These are phyloP conservation scores for Pseudoscleropodium purum DNA, from an alignment of 225 moss, liverwort and hornwort genomes.

Conservation along the genomic window DNA sequence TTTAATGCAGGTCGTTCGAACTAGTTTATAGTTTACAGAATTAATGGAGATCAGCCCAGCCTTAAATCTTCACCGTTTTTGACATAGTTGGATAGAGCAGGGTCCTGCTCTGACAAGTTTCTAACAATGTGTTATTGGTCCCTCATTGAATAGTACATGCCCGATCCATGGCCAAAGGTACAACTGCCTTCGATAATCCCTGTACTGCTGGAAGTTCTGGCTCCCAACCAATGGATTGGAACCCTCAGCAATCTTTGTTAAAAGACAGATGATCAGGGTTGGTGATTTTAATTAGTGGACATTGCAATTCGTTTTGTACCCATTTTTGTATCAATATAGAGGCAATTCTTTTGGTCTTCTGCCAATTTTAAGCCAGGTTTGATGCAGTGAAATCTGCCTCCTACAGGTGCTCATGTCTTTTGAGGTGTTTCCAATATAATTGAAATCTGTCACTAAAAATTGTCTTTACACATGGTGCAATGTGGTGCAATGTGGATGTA, in stretches of 20 bases:
- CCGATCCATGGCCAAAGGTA: slow-evolving; percentile 4
- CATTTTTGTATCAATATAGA: background rate
- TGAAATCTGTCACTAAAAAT: background rate
- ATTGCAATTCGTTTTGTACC: background rate
- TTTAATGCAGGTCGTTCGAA: slow-evolving; percentile 1
- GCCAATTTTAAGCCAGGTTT: background rate
- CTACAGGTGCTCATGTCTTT: background rate
- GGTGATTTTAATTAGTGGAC: background rate
- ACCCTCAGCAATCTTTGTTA: background rate
- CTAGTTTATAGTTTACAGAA: slow-evolving; percentile 4
- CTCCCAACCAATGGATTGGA: background rate
- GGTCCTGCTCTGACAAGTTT: slow-evolving; percentile 9
- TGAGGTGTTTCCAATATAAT: background rate
- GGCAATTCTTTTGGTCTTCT: background rate
- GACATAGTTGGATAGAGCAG: slow-evolving; percentile 8
- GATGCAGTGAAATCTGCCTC: background rate
- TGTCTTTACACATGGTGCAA: background rate
- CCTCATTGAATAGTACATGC: background rate
- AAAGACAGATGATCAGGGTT: background rate
- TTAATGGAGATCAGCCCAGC: slow-evolving; percentile 2
- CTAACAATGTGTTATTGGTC: slow-evolving; percentile 12
- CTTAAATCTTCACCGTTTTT: background rate
- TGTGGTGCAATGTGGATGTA: background rate
- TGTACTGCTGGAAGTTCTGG: background rate
- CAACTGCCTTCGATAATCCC: background rate